Evolutionary conservation across 2,329 filamentous ascomycete species (phyloP).

Genomic region (Hortaea werneckii): DNA sequence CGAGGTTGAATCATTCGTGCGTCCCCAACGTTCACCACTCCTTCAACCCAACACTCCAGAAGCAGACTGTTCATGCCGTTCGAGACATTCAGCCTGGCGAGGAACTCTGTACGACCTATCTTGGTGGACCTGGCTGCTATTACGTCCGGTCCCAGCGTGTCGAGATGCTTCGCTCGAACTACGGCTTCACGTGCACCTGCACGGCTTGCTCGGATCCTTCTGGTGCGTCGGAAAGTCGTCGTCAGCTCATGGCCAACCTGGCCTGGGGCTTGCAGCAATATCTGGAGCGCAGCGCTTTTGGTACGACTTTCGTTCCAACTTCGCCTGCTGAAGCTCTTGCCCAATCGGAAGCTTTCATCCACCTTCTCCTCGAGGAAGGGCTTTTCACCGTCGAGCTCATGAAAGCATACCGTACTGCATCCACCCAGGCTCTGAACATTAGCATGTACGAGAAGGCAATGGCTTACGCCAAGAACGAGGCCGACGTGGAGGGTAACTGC

Average conservation of each 20-base stretch:
- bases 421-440: slow-evolving; percentile 9
- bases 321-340: neutral
- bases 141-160: slow-evolving; percentile 8
- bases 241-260: slow-evolving; percentile 4
- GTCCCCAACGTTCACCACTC: slow-evolving; percentile 11
- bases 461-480: slow-evolving; percentile 13
- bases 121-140: slow-evolving; percentile 5
- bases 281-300: neutral
- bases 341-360: slow-evolving; percentile 49
- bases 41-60: slow-evolving; percentile 8
- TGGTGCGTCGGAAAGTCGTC: slow-evolving; percentile 10
- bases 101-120: slow-evolving; percentile 14
- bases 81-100: slow-evolving; percentile 13
- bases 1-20: slow-evolving; percentile 18
- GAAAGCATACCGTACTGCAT: slow-evolving; percentile 16
- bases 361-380: slow-evolving; percentile 85
- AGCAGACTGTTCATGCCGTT: slow-evolving; percentile 14
- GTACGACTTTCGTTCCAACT: neutral
- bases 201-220: slow-evolving; percentile 14
- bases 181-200: slow-evolving; percentile 23
- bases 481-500: slow-evolving; percentile 19
- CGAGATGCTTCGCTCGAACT: slow-evolving; percentile 10
- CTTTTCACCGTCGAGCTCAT: slow-evolving; percentile 32
- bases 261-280: slow-evolving; percentile 4
- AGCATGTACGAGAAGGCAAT: slow-evolving; percentile 9